phyloP scores from a whole-genome alignment of 768 basidiomycete genomes.

The Suillus americanus region DNA sequence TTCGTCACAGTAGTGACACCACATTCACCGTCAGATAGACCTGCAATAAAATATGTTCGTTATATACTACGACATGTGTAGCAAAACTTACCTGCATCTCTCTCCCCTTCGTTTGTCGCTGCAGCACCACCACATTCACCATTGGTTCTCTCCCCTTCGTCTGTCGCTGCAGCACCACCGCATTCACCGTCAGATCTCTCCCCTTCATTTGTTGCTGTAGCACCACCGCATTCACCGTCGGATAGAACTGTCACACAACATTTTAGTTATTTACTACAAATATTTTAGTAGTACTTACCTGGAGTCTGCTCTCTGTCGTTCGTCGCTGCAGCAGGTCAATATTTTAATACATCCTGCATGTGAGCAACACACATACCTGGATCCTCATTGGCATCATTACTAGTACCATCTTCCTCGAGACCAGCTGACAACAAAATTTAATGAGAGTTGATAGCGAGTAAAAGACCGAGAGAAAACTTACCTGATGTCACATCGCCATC shows the following conservation, averaged over 20 bases:
- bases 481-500: neutral
- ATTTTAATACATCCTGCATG: no score
- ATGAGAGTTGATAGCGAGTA: neutral
- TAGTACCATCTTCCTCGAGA: neutral
- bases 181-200: no score
- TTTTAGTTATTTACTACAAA: no score
- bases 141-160: no score
- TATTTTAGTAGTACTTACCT: no score
- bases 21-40: no score
- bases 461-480: neutral
- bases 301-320: no score
- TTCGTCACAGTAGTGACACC: no score
- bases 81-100: neutral
- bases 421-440: neutral
- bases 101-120: neutral
- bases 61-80: neutral
- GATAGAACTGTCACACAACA: no score
- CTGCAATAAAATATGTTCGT: neutral
- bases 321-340: no score
- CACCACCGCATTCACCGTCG: no score
- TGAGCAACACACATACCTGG: neutral
- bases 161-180: neutral
- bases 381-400: neutral
- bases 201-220: no score
- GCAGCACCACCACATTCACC: neutral